Conservation (phyloP, 257 asterid genomes). For the Primulina eburnea region DNA sequence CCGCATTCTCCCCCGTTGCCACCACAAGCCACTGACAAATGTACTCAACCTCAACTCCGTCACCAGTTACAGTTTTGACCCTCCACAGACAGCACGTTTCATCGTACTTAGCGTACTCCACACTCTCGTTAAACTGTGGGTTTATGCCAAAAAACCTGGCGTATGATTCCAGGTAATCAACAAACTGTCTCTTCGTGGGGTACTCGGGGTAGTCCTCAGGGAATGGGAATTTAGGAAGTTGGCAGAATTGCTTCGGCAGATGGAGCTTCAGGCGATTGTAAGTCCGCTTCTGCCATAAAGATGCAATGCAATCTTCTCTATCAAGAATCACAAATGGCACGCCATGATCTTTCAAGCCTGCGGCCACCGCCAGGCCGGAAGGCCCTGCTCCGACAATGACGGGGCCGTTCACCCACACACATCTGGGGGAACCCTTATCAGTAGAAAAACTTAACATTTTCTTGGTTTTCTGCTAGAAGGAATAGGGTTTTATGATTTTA, state of each 20-base stretch:
- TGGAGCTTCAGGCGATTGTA: slow-evolving; percentile 40
- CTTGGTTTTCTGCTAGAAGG: not conserved
- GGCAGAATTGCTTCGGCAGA: slow-evolving; percentile 37
- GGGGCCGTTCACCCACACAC: slow-evolving; percentile 22
- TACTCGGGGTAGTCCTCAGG: slow-evolving; percentile 31
- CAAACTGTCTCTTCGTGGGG: slow-evolving; percentile 33
- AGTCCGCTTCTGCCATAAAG: slow-evolving; percentile 41
- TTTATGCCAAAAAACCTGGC: slow-evolving; percentile 25
- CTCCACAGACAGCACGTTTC: slow-evolving; percentile 25
- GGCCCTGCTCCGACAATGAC: slow-evolving; percentile 42
- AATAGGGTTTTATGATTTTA: not conserved
- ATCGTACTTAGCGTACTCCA: slow-evolving; percentile 31
- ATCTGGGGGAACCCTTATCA: not conserved
- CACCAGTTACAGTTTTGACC: slow-evolving; percentile 13
- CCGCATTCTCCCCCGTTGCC: slow-evolving; percentile 35
- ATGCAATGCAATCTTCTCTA: slow-evolving; percentile 38
- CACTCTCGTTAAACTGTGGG: slow-evolving; percentile 30
- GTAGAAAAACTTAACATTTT: slow-evolving; percentile 2
- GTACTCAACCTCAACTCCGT: slow-evolving; percentile 21
- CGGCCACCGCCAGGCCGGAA: slow-evolving; percentile 42
- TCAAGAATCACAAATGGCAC: slow-evolving; percentile 31
- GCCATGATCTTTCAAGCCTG: slow-evolving; percentile 34
- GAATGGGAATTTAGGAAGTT: slow-evolving; percentile 34
- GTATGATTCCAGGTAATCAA: slow-evolving; percentile 33
- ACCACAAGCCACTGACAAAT: slow-evolving; percentile 33